Conservation (phyloP, 208 protist species). For the Trypanosoma theileri region DNA sequence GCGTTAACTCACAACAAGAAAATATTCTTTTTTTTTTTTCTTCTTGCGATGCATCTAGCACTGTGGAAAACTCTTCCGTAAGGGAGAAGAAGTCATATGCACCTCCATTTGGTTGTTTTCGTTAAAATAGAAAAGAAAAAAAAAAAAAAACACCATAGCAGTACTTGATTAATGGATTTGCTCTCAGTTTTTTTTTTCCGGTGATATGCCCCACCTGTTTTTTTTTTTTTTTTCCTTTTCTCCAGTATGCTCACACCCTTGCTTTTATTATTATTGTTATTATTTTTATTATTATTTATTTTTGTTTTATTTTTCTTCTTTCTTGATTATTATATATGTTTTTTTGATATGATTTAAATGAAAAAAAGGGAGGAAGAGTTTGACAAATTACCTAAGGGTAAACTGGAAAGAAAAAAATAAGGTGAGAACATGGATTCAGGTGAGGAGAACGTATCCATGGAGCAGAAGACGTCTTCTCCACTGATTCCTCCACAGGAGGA, state of each 20-base stretch:
- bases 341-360: neutral
- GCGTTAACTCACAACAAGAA: too few species aligned
- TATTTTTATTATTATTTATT: neutral
- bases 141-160: constrained; percentile 1
- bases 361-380: neutral
- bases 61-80: too few species aligned
- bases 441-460: too few species aligned
- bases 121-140: neutral
- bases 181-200: constrained; percentile 16
- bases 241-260: neutral
- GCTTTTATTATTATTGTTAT: neutral
- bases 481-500: too few species aligned
- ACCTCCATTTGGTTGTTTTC: too few species aligned
- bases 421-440: too few species aligned
- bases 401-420: neutral
- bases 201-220: neutral
- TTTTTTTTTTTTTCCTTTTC: neutral
- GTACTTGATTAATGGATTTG: neutral
- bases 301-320: neutral
- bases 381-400: neutral
- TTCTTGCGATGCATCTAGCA: too few species aligned
- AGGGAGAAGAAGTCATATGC: too few species aligned
- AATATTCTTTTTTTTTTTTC: too few species aligned
- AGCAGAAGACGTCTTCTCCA: too few species aligned
- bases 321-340: neutral